Percentiles rank a stretch among this genome's conserved stretches.
phyloP scores from a whole-genome alignment of 2,329 filamentous ascomycete species.

The Clathrospora elynae region DNA sequence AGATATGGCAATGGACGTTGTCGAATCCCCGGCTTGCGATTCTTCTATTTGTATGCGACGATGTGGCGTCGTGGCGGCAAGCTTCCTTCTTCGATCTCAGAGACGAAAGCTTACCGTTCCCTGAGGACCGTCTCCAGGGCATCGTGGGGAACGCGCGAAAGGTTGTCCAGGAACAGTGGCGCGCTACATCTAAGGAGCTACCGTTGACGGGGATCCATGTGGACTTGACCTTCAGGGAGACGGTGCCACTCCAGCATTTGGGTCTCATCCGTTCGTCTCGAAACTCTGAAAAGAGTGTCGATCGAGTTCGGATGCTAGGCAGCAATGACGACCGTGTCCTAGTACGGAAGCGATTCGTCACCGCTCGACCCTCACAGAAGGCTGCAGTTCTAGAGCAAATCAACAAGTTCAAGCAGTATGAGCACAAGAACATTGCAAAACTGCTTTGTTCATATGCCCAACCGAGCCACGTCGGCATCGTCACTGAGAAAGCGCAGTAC shows the following conservation, averaged over 20 bases:
- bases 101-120: constrained; percentile 47
- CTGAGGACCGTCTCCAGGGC: constrained; percentile 45
- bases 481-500: constrained; percentile 42
- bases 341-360: constrained; percentile 47
- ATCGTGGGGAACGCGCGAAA: constrained; percentile 48
- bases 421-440: constrained; percentile 48
- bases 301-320: constrained; percentile 44
- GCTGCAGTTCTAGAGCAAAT: constrained; percentile 45
- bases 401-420: constrained; percentile 44
- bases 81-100: constrained; percentile 47
- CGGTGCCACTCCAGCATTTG: constrained; percentile 45
- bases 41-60: constrained; percentile 47
- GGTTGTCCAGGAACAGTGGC: constrained; percentile 50
- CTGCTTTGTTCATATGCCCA: constrained; percentile 48
- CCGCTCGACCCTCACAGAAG: constrained; percentile 45
- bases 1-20: constrained; percentile 50
- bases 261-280: constrained; percentile 38
- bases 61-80: constrained; percentile 47
- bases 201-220: constrained; percentile 45
- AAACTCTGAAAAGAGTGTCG: constrained; percentile 44
- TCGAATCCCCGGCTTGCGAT: constrained; percentile 48
- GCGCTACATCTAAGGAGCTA: constrained; percentile 48
- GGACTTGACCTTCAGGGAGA: constrained; percentile 46
- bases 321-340: constrained; percentile 42
- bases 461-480: constrained; percentile 44